Conservation (phyloP, 1,284 basidiomycete genomes). For the Naganishia cerealis region DNA sequence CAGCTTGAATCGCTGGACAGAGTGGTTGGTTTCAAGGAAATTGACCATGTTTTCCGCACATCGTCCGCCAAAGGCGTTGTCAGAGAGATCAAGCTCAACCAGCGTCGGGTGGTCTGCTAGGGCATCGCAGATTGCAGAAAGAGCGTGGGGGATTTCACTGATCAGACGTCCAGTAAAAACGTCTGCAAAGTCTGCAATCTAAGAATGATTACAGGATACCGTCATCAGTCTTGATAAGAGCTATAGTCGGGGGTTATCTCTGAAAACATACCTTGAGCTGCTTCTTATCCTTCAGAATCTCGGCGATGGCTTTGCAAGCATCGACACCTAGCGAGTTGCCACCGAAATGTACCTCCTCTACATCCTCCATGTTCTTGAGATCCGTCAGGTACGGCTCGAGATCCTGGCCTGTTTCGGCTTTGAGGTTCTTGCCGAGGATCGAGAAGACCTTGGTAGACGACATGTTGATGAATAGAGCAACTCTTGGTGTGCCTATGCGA, state of each 20-base stretch:
- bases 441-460: conserved; percentile 57
- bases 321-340: conserved; percentile 96
- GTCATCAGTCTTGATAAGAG: neutral
- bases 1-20: conserved; percentile 78
- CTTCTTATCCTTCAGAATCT: conserved; percentile 71
- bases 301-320: conserved; percentile 81
- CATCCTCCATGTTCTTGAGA: conserved; percentile 61
- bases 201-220: conserved; percentile 14
- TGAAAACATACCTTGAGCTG: conserved; percentile 65
- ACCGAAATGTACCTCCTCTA: conserved; percentile 88
- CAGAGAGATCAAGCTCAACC: conserved; percentile 83
- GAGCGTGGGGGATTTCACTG: conserved; percentile 87
- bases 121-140: conserved; percentile 83
- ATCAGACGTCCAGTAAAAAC: conserved; percentile 97
- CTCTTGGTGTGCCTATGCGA: neutral
- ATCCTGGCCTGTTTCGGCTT: conserved; percentile 76
- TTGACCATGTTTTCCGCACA: conserved; percentile 92
- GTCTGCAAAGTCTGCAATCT: conserved; percentile 95
- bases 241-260: conserved; percentile 8
- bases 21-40: conserved; percentile 76
- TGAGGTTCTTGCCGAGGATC: conserved; percentile 72
- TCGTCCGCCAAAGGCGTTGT: conserved; percentile 95
- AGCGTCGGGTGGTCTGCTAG: conserved; percentile 77
- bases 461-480: conserved; percentile 28
- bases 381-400: conserved; percentile 74